phyloP scores from a whole-genome alignment of 73 alveolate genomes.

The Blepharisma stoltei region DNA sequence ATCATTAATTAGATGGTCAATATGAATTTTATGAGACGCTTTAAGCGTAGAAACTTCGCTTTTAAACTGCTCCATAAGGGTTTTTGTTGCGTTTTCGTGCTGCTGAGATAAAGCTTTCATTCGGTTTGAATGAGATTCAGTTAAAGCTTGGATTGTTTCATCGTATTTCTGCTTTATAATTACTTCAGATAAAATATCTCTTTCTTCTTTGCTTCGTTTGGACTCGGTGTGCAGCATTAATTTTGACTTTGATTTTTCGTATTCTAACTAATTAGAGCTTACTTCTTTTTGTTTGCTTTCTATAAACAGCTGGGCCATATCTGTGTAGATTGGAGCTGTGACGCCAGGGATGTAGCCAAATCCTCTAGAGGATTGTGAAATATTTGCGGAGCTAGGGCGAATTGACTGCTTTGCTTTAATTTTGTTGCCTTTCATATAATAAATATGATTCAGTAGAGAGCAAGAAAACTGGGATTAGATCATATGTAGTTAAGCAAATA shows the following conservation, averaged over 20 bases:
- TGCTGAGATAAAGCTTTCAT: constrained; percentile 25
- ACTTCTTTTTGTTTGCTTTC: constrained; percentile 27
- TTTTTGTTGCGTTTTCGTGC: not conserved
- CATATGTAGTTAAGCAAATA: too few relatives aligned
- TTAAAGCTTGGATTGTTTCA: not conserved
- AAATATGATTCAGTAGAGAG: too few relatives aligned
- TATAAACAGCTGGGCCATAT: not conserved
- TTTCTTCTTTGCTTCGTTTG: constrained; percentile 21
- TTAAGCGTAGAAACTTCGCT: not conserved
- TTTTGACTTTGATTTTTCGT: constrained; percentile 12
- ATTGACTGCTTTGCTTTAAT: too few relatives aligned
- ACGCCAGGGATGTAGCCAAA: not conserved
- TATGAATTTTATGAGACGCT: not conserved
- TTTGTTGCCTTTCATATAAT: too few relatives aligned
- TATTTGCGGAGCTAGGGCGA: too few relatives aligned
- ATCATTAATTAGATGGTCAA: not conserved
- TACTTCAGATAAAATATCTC: not conserved
- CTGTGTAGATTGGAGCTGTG: not conserved
- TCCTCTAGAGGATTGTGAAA: too few relatives aligned
- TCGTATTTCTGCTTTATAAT: not conserved
- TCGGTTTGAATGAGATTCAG: constrained; percentile 11
- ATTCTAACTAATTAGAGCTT: constrained; percentile 4
- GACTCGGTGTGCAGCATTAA: constrained; percentile 14
- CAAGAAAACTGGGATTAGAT: too few relatives aligned
- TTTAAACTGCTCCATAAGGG: constrained; percentile 30